Evolutionary conservation across 1,284 basidiomycete species (phyloP).

Genomic region (Cutaneotrichosporon mucoides): DNA sequence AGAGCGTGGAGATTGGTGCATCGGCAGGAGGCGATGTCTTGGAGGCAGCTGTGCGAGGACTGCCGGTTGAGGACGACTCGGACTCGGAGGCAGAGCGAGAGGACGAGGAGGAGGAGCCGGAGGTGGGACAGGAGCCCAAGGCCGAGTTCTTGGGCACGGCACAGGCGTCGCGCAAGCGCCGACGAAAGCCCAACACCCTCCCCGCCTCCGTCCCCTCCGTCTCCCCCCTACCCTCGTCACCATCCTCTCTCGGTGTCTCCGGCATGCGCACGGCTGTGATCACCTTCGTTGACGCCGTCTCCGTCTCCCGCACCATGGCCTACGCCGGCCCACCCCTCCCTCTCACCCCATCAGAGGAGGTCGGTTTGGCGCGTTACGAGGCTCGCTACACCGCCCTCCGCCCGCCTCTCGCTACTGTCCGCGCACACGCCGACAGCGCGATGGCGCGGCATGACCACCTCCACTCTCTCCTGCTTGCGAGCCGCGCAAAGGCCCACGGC

Average conservation of each 20-base stretch:
- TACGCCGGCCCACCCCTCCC: slow-evolving; percentile 33
- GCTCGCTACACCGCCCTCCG: slow-evolving; percentile 61
- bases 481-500: slow-evolving; percentile 57
- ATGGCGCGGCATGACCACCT: slow-evolving; percentile 70
- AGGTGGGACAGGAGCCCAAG: slow-evolving; percentile 26
- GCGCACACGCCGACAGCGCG: slow-evolving; percentile 68
- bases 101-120: slow-evolving; percentile 47
- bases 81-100: slow-evolving; percentile 45
- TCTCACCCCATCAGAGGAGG: slow-evolving; percentile 53
- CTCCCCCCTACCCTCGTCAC: slow-evolving; percentile 27
- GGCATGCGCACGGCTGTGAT: slow-evolving; percentile 60
- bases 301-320: slow-evolving; percentile 61
- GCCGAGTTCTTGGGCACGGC: slow-evolving; percentile 53
- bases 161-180: slow-evolving; percentile 29
- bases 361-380: slow-evolving; percentile 66
- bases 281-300: slow-evolving; percentile 67
- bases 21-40: slow-evolving; percentile 26
- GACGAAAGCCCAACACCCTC: slow-evolving; percentile 53
- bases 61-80: slow-evolving; percentile 21
- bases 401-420: slow-evolving; percentile 66
- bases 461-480: slow-evolving; percentile 52
- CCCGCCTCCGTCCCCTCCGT: slow-evolving; percentile 55
- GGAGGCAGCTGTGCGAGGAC: slow-evolving; percentile 34
- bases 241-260: slow-evolving; percentile 21
- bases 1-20: slow-evolving; percentile 60